These are phyloP conservation scores for Debaryomyces prosopidis DNA, from an alignment of 805 yeast genomes.

Conservation along the genomic window DNA sequence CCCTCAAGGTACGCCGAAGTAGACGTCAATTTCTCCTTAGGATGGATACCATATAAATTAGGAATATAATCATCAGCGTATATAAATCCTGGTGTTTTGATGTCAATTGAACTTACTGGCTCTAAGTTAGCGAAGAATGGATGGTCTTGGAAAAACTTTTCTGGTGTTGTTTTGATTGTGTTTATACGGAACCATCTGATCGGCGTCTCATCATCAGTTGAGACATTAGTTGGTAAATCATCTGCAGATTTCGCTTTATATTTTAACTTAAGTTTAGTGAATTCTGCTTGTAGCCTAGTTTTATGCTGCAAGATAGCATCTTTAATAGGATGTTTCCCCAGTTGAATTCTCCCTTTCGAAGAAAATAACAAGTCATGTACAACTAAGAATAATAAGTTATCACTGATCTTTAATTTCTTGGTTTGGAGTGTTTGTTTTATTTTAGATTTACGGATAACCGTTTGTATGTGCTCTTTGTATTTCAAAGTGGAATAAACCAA, in stretches of 20 bases:
- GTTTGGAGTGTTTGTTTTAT: slow-evolving; percentile 56
- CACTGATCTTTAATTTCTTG: slow-evolving; percentile 44
- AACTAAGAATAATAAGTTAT: slow-evolving; percentile 58
- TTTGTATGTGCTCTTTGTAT: slow-evolving; percentile 62
- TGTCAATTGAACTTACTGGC: slow-evolving; percentile 42
- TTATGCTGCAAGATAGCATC: slow-evolving; percentile 77
- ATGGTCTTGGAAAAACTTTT: slow-evolving; percentile 37
- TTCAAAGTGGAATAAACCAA: slow-evolving; percentile 75
- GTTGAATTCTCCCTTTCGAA: slow-evolving; percentile 76
- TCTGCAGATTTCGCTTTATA: slow-evolving; percentile 59
- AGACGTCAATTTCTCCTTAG: slow-evolving; percentile 66
- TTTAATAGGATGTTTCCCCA: slow-evolving; percentile 85
- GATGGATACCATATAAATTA: slow-evolving; percentile 78
- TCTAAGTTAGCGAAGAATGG: slow-evolving; percentile 42
- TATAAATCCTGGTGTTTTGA: slow-evolving; percentile 51
- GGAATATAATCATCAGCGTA: slow-evolving; percentile 76
- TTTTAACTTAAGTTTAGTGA: slow-evolving; percentile 73
- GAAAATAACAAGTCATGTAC: slow-evolving; percentile 82
- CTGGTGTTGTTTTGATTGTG: slow-evolving; percentile 49
- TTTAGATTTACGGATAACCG: slow-evolving; percentile 65
- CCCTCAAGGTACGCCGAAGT: slow-evolving; percentile 75
- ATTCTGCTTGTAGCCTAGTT: slow-evolving; percentile 79
- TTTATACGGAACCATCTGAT: slow-evolving; percentile 82
- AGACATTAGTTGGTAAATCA: slow-evolving; percentile 37
- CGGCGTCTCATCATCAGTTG: slow-evolving; percentile 57